phyloP scores from a whole-genome alignment of 768 basidiomycete genomes.

The Wakefieldia striispora region DNA sequence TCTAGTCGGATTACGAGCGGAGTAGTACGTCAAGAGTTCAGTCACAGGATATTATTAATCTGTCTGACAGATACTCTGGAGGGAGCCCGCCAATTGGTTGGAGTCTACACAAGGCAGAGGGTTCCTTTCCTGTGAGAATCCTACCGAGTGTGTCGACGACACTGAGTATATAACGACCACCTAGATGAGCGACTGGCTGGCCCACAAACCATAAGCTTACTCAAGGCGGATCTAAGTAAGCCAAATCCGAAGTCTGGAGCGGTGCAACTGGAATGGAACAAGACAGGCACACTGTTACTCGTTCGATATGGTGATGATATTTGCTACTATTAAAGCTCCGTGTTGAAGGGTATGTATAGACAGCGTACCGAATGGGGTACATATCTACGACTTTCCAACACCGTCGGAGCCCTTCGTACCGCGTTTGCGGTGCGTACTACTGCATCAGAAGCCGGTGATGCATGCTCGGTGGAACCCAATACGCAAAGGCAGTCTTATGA shows the following conservation, averaged over 20 bases:
- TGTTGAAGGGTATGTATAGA: conserved; percentile 40
- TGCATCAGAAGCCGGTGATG: conserved; percentile 62
- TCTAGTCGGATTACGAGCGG: conserved; percentile 53
- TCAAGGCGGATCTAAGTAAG: conserved; percentile 57
- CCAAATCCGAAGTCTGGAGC: conserved; percentile 65
- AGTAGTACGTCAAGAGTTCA: conserved; percentile 45
- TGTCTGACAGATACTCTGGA: conserved; percentile 67
- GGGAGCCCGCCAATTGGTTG: conserved; percentile 83
- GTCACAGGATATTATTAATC: background rate
- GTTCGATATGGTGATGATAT: conserved; percentile 62
- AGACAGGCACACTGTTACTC: conserved; percentile 68
- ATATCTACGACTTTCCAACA: conserved; percentile 72
- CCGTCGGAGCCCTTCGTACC: conserved; percentile 57
- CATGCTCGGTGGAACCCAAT: conserved; percentile 81
- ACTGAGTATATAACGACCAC: background rate
- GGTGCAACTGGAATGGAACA: conserved; percentile 79
- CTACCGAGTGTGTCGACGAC: background rate
- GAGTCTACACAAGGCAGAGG: conserved; percentile 81
- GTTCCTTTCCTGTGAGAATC: conserved; percentile 74
- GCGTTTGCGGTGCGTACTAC: conserved; percentile 59
- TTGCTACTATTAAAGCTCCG: background rate
- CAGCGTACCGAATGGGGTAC: conserved; percentile 56
- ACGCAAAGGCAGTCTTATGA: conserved; percentile 65
- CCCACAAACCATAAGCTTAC: conserved; percentile 49
- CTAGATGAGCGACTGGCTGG: conserved; percentile 66